A percentile compares a stretch with the other conserved stretches of the same genome.
Evolutionary conservation across 2,329 filamentous ascomycete genomes (phyloP).

Genomic region (Ascomycota sp.): DNA sequence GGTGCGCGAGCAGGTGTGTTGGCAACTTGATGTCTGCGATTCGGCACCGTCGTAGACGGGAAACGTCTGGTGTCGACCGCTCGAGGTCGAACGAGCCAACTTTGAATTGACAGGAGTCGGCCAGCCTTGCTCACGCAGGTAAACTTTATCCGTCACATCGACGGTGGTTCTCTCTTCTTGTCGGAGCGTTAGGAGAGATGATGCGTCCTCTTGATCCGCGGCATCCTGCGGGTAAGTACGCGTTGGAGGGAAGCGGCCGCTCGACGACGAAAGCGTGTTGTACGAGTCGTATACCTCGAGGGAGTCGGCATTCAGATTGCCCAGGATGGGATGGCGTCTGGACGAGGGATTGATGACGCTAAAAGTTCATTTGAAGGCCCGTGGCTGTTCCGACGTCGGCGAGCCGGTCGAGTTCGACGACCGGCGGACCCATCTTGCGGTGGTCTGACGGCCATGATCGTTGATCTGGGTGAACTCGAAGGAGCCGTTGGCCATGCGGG

Average conservation of each 20-base stretch:
- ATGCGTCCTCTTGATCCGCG: too few relatives aligned
- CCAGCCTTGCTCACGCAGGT: constrained; percentile 16
- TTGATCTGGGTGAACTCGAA: constrained; percentile 47
- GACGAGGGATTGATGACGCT: constrained; percentile 52
- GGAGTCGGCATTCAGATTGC: constrained; percentile 38
- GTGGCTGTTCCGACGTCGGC: constrained; percentile 7
- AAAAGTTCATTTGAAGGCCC: constrained; percentile 47
- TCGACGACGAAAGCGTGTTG: constrained; percentile 30
- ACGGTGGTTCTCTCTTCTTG: too few relatives aligned
- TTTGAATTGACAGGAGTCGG: constrained; percentile 12
- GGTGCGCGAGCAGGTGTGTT: not conserved
- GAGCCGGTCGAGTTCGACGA: constrained; percentile 6
- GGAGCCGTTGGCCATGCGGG: constrained; percentile 29
- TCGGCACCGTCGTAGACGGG: constrained; percentile 2
- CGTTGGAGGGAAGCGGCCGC: constrained; percentile 25
- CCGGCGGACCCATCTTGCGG: constrained; percentile 48
- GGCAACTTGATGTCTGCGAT: constrained; percentile 1
- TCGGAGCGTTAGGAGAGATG: too few relatives aligned
- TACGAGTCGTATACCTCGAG: constrained; percentile 54
- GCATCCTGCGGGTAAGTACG: too few relatives aligned
- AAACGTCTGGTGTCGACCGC: constrained; percentile 6
- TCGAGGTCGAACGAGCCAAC: constrained; percentile 7
- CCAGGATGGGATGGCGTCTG: constrained; percentile 55
- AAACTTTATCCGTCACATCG: too few relatives aligned
- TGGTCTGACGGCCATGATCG: constrained; percentile 34